Evolutionary conservation across 192 early-diverging fungal genomes (phyloP).

Genomic region (Kickxella alabastrina): DNA sequence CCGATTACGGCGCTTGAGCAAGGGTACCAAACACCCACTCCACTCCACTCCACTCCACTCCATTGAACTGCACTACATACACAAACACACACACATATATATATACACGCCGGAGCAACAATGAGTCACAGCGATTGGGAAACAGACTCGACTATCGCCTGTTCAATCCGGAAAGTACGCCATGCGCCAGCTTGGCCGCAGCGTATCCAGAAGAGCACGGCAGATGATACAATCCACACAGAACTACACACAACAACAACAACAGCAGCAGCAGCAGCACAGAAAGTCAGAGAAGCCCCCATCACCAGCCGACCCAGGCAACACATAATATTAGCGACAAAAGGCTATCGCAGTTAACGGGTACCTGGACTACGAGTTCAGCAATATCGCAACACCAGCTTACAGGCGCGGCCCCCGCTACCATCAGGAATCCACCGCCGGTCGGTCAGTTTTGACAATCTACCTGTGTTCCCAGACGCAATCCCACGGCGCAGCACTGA

Average conservation of each 20-base stretch:
- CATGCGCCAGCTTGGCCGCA: slow-evolving; percentile 45
- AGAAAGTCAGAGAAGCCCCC: too few relatives aligned
- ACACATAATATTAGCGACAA: background rate
- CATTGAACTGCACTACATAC: background rate
- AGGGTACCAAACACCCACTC: too few relatives aligned
- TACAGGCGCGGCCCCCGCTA: slow-evolving; percentile 33
- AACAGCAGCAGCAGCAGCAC: background rate
- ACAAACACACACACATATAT: background rate
- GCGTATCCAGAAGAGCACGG: slow-evolving; percentile 35
- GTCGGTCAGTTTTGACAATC: slow-evolving; percentile 47
- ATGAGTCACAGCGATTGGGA: slow-evolving; percentile 43
- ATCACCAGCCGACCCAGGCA: background rate
- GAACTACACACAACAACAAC: background rate
- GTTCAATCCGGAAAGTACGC: slow-evolving; percentile 39
- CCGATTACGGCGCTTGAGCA: background rate
- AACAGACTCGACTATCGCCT: slow-evolving; percentile 43
- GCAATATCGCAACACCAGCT: background rate
- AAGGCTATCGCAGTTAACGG: slow-evolving; percentile 9
- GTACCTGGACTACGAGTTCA: slow-evolving; percentile 15
- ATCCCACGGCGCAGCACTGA: slow-evolving; percentile 39
- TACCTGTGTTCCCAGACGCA: slow-evolving; percentile 23
- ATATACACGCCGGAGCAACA: background rate
- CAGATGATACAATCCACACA: slow-evolving; percentile 17
- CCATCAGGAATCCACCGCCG: slow-evolving; percentile 48
- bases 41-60: too few relatives aligned